Percentiles rank a stretch among this genome's conserved stretches.
phyloP scores from a whole-genome alignment of 2,329 filamentous ascomycete species.

The Diplodia intermedia region DNA sequence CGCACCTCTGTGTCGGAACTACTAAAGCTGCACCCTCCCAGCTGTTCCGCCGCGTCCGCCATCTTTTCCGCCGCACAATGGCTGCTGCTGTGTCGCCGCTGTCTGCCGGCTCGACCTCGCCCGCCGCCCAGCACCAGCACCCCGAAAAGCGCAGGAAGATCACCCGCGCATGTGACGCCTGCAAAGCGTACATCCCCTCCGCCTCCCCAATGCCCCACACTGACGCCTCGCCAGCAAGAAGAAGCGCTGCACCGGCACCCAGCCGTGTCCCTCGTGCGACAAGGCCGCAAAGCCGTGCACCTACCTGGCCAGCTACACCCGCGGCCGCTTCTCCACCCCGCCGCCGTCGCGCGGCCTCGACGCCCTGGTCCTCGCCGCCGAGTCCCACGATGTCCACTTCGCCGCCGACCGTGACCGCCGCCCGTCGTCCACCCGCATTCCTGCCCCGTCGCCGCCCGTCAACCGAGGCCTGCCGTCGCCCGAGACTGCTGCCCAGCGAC shows the following conservation, averaged over 20 bases:
- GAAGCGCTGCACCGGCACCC: slow-evolving; percentile 32
- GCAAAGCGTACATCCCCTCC: slow-evolving; percentile 21
- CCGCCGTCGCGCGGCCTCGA: slow-evolving; percentile 31
- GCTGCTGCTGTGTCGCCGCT: slow-evolving; percentile 29
- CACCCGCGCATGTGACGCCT: slow-evolving; percentile 31
- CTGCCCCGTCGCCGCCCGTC: slow-evolving; percentile 8
- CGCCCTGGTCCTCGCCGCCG: slow-evolving; percentile 29
- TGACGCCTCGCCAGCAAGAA: slow-evolving; percentile 26
- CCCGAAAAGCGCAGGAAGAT: slow-evolving; percentile 33
- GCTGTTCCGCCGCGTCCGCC: slow-evolving; percentile 14
- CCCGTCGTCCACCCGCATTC: slow-evolving; percentile 11
- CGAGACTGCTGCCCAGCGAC: slow-evolving; percentile 1
- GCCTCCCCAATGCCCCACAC: background rate
- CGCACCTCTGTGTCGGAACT: slow-evolving; percentile 16
- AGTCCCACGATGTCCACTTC: slow-evolving; percentile 24
- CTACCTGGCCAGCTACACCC: slow-evolving; percentile 32
- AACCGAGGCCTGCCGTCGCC: slow-evolving; percentile 7
- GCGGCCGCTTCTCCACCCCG: slow-evolving; percentile 31
- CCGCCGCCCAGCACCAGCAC: slow-evolving; percentile 3
- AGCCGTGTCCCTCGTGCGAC: slow-evolving; percentile 31
- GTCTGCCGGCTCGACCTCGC: slow-evolving; percentile 8
- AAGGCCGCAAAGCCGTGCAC: slow-evolving; percentile 31
- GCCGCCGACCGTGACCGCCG: slow-evolving; percentile 16
- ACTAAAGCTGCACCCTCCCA: slow-evolving; percentile 26
- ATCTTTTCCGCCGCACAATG: slow-evolving; percentile 22